Conservation (phyloP, 2,329 filamentous ascomycete genomes). For the Dothidotthia symphoricarpi region DNA sequence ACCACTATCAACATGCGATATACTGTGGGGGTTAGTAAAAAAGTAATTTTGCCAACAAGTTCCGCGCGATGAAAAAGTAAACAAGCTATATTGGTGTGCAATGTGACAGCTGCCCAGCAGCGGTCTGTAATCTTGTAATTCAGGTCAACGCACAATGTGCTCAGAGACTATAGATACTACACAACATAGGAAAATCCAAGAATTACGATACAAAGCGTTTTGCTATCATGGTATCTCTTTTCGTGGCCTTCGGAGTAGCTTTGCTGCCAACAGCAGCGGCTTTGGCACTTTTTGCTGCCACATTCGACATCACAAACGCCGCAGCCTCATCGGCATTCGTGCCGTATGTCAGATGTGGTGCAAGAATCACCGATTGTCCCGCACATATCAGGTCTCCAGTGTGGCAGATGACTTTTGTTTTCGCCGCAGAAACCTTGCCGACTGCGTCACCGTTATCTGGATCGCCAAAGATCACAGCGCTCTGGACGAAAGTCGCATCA, state of each 20-base stretch:
- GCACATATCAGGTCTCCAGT: conserved; percentile 38
- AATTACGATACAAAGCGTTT: no score
- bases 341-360: conserved; percentile 39
- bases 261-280: conserved; percentile 2
- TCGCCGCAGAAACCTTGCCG: conserved; percentile 30
- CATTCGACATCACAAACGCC: conserved; percentile 28
- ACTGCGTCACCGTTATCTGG: conserved; percentile 38
- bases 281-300: conserved; percentile 6
- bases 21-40: no score
- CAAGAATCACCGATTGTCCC: conserved; percentile 28
- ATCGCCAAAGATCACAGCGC: conserved; percentile 41
- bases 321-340: conserved; percentile 33
- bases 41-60: no score
- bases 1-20: no score
- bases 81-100: no score
- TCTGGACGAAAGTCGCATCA: conserved; percentile 23
- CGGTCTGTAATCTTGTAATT: no score
- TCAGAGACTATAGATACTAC: no score
- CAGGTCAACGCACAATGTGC: no score
- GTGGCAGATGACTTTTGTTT: conserved; percentile 38
- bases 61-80: no score
- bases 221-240: no score
- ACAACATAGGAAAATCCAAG: no score
- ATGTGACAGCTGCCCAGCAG: no score
- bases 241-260: conserved; percentile 4